These are phyloP conservation scores for Aaosphaeria arxii DNA, from an alignment of 2,329 filamentous ascomycete genomes.

Conservation along the genomic window DNA sequence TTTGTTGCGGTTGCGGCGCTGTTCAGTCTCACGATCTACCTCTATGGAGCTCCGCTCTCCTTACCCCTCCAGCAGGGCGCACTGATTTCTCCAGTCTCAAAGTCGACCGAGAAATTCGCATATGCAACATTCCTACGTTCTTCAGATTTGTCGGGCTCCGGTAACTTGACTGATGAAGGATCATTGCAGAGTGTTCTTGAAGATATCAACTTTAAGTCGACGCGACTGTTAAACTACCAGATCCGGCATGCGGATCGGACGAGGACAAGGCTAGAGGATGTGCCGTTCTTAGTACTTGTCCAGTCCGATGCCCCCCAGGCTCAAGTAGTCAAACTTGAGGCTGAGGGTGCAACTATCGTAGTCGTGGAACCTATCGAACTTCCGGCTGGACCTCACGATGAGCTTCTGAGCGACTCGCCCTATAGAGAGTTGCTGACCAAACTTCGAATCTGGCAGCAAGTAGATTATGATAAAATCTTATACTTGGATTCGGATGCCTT, in stretches of 20 bases:
- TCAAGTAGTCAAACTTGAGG: slow-evolving; percentile 14
- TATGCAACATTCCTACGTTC: slow-evolving; percentile 38
- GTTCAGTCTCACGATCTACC: no score
- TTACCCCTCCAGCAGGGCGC: neutral
- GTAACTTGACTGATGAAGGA: slow-evolving; percentile 2
- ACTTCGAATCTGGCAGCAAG: slow-evolving; percentile 38
- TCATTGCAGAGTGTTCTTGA: slow-evolving; percentile 1
- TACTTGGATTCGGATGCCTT: slow-evolving; percentile 37
- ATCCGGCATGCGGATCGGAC: slow-evolving; percentile 21
- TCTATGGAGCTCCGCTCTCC: no score
- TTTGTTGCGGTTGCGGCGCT: no score
- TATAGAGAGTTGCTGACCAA: slow-evolving; percentile 40
- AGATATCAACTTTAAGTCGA: slow-evolving; percentile 26
- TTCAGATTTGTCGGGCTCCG: neutral
- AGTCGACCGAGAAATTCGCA: slow-evolving; percentile 11
- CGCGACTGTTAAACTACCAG: slow-evolving; percentile 29
- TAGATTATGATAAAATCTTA: slow-evolving; percentile 13
- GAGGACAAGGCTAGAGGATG: slow-evolving; percentile 11
- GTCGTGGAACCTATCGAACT: slow-evolving; percentile 13
- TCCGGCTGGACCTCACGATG: slow-evolving; percentile 13
- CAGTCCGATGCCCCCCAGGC: slow-evolving; percentile 18
- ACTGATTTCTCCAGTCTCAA: neutral
- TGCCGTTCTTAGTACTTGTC: slow-evolving; percentile 25
- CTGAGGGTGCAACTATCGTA: slow-evolving; percentile 25
- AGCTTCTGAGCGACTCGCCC: slow-evolving; percentile 6